A percentile compares a stretch with the other conserved stretches of the same genome.
Evolutionary conservation across 768 basidiomycete species (phyloP).

Genomic region (Grammothele lineata): DNA sequence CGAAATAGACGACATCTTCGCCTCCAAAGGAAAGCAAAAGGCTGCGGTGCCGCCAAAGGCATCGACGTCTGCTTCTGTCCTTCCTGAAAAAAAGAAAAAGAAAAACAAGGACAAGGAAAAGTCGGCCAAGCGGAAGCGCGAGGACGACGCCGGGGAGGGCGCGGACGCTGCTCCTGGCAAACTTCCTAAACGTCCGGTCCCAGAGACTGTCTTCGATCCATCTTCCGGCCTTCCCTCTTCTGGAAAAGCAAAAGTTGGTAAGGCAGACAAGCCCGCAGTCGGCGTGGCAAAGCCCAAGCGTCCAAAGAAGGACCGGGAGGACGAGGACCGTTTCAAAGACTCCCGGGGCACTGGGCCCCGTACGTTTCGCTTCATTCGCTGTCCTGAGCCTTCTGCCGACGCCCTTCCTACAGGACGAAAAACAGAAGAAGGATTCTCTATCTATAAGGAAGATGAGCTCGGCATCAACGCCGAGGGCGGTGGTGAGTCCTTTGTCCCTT

Average conservation of each 20-base stretch:
- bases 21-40: constrained; percentile 36
- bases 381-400: not conserved
- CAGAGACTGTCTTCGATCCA: constrained; percentile 67
- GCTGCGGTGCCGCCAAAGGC: constrained; percentile 13
- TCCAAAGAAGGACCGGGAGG: constrained; percentile 27
- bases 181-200: constrained; percentile 27
- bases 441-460: constrained; percentile 83
- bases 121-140: constrained; percentile 21
- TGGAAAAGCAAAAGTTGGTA: constrained; percentile 34
- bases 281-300: constrained; percentile 20
- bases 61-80: constrained; percentile 26
- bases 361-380: constrained; percentile 34
- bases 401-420: constrained; percentile 49
- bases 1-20: constrained; percentile 86
- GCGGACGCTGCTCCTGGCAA: constrained; percentile 15
- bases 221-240: constrained; percentile 32
- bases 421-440: constrained; percentile 75
- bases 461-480: constrained; percentile 65
- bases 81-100: constrained; percentile 18
- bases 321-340: constrained; percentile 58
- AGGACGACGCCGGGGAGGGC: constrained; percentile 3
- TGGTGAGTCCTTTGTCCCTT: constrained; percentile 43
- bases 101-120: constrained; percentile 32
- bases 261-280: constrained; percentile 23
- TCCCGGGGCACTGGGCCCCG: constrained; percentile 71